Evolutionary conservation across 305 asterid species (phyloP), one percentile per base, ranked within the genome.

Genomic region (Fraxinus paxiana): DNA sequence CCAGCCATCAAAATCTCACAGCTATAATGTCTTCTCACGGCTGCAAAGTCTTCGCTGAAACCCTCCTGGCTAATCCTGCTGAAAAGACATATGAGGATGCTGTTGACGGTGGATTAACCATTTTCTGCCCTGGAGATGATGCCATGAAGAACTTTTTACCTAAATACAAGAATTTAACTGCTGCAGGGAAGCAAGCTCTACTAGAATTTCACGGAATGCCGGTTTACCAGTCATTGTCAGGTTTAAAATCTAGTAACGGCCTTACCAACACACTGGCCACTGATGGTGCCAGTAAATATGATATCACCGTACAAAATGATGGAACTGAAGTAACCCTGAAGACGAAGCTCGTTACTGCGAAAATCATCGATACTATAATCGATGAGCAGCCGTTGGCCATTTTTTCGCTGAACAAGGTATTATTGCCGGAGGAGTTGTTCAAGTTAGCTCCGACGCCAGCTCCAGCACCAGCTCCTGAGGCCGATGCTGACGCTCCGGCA

Each of bases 101-200:
- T 20, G 34, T 89, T 0, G 83, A 74, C 34, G 91, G 98, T 41
- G 99, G 99, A 63, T 74, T 96, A n/a, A 92, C 98, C 0, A 83
- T 96, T 4, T 94, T 96, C 70, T 96, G 99, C 84, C 98, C 99
- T 0, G 86, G 91, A 0, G 99, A 96, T 74, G 97, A 87, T 61
- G 97, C 95, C 0, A 92, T 96, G 95, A 96, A 91, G 81, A 78
- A 41, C 0, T 91, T 89, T 67, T 77, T 86, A 73, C 98, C 99
- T 0, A 90, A 87, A 37, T 94, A 28, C 79, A 92, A 87, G 28
- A 96, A 96, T 37, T 70, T 96, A 8, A 91, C 90, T 3, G 90
- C 88, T 0, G 88, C 24, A 0, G 92, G 85, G 0, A 87, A 92
- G 51, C 93, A 92, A 65, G 84, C 92, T 0, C 4, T 96, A 17